Conservation (phyloP, 208 protist genomes). For the Trypanosoma scelopori region DNA sequence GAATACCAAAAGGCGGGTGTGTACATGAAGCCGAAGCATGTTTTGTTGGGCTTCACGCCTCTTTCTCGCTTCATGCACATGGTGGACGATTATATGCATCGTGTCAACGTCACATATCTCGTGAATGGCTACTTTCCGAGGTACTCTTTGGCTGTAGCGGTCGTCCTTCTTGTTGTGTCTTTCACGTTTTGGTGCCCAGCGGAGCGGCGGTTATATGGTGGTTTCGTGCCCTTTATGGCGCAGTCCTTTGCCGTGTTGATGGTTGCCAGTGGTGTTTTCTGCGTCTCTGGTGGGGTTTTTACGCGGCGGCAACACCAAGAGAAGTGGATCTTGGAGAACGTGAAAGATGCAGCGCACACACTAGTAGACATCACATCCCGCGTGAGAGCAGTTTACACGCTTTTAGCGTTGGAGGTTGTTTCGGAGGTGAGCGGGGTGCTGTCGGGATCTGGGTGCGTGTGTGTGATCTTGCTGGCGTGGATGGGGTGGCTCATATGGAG, state of each 20-base stretch:
- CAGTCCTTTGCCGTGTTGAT: slow-evolving; percentile 17
- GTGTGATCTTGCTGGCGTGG: slow-evolving; percentile 12
- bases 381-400: neutral
- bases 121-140: slow-evolving; percentile 16
- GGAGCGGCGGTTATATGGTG: neutral
- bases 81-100: slow-evolving; percentile 23
- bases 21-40: neutral
- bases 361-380: neutral
- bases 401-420: slow-evolving; percentile 17
- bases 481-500: slow-evolving; percentile 16
- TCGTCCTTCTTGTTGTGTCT: slow-evolving; percentile 11
- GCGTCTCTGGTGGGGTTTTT: slow-evolving; percentile 14
- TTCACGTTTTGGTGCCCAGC: slow-evolving; percentile 15
- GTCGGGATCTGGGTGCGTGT: slow-evolving; percentile 5
- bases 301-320: slow-evolving; percentile 9
- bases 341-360: slow-evolving; percentile 6
- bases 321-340: slow-evolving; percentile 15
- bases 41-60: neutral
- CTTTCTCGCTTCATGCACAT: slow-evolving; percentile 10
- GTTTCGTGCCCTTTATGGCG: slow-evolving; percentile 7
- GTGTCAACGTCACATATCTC: slow-evolving; percentile 19
- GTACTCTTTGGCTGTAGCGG: slow-evolving; percentile 14
- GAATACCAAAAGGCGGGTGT: too few species aligned
- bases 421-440: slow-evolving; percentile 9
- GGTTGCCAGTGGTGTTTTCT: slow-evolving; percentile 15